Percentiles rank a stretch among this genome's conserved stretches.
These are phyloP conservation scores for Ophiostoma triangulosporum DNA, from an alignment of 2,329 filamentous ascomycete species.

Conservation along the genomic window DNA sequence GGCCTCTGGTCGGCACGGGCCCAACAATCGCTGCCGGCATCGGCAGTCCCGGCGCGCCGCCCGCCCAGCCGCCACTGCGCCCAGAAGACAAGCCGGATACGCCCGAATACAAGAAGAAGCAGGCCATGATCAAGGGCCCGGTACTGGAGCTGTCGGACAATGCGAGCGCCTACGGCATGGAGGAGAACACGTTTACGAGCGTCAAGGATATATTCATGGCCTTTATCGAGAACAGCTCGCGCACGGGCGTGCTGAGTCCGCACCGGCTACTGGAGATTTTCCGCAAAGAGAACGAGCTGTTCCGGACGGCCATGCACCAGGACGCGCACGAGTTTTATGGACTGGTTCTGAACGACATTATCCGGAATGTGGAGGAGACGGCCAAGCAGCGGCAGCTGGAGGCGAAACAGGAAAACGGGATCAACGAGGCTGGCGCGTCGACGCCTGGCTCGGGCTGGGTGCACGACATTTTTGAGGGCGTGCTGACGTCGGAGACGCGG, in stretches of 20 bases:
- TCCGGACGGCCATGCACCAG: slow-evolving; percentile 92
- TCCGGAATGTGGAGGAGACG: slow-evolving; percentile 84
- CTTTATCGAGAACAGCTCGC: slow-evolving; percentile 64
- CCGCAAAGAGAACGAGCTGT: slow-evolving; percentile 92
- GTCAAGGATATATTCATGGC: slow-evolving; percentile 94
- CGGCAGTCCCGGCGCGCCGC: background rate
- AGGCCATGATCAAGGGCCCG: slow-evolving; percentile 76
- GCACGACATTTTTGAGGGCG: slow-evolving; percentile 91
- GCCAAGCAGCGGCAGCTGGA: slow-evolving; percentile 41
- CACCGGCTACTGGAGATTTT: slow-evolving; percentile 89
- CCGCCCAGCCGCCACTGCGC: slow-evolving; percentile 41
- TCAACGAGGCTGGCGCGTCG: slow-evolving; percentile 27
- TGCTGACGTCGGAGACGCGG: slow-evolving; percentile 87
- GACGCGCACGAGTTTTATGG: slow-evolving; percentile 97
- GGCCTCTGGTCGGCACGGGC: slow-evolving; percentile 34
- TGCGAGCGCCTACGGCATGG: slow-evolving; percentile 71
- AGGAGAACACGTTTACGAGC: slow-evolving; percentile 86
- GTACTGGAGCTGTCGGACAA: slow-evolving; percentile 74
- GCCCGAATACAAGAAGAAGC: slow-evolving; percentile 95
- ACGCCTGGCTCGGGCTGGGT: slow-evolving; percentile 72
- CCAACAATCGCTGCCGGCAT: background rate
- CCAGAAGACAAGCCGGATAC: slow-evolving; percentile 91
- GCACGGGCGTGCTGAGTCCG: slow-evolving; percentile 83
- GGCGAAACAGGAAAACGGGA: slow-evolving; percentile 18
- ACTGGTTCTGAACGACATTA: slow-evolving; percentile 86